These are phyloP conservation scores for Apiospora phragmitis DNA, from an alignment of 2,329 filamentous ascomycete genomes.

Conservation along the genomic window DNA sequence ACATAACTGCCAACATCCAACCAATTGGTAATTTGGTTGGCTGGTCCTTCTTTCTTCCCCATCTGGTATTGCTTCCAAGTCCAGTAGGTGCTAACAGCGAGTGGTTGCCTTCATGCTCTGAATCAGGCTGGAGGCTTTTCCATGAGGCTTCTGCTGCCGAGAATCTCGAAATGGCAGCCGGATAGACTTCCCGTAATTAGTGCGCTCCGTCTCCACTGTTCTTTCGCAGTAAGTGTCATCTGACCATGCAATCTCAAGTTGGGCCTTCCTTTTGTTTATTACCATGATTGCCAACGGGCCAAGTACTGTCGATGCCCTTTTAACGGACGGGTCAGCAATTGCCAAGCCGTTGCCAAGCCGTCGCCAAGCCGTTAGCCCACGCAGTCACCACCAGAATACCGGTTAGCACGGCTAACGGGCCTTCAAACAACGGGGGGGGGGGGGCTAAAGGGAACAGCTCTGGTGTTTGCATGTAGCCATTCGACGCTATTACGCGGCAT, in stretches of 20 bases:
- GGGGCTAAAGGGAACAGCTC: not conserved
- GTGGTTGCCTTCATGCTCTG: too few species aligned
- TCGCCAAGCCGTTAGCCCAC: not conserved
- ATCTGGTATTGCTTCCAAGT: not conserved
- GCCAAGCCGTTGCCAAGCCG: not conserved
- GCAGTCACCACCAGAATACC: conserved; percentile 1
- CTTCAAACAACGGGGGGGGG: not conserved
- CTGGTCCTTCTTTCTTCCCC: too few species aligned
- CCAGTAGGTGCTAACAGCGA: not conserved
- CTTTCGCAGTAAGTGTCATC: not conserved
- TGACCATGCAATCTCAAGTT: not conserved
- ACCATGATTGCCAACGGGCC: not conserved
- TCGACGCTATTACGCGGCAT: conserved; percentile 1
- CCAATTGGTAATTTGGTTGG: not conserved
- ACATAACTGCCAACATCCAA: not conserved
- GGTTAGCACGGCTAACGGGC: not conserved
- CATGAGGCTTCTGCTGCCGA: too few species aligned
- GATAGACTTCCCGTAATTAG: too few species aligned
- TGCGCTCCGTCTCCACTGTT: not conserved
- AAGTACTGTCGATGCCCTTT: not conserved
- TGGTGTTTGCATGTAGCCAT: not conserved
- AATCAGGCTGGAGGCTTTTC: too few species aligned
- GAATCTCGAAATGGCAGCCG: too few species aligned
- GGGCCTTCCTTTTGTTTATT: not conserved
- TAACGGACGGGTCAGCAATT: not conserved